Conservation (phyloP, 768 basidiomycete species). For the Tulasnella sp. region DNA sequence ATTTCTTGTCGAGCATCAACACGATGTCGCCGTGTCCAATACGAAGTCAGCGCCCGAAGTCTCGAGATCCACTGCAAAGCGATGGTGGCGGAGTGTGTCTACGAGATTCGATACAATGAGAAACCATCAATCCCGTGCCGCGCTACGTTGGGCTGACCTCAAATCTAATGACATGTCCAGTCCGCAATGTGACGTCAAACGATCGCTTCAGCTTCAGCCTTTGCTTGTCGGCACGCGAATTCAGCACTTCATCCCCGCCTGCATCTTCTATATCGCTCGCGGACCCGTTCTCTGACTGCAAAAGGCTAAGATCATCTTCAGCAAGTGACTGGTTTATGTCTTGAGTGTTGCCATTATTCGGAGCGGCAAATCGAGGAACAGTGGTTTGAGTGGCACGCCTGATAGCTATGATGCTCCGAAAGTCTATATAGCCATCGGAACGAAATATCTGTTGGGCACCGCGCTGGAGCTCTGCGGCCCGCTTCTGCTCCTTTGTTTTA, state of each 20-base stretch:
- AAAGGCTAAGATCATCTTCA: conserved; percentile 20
- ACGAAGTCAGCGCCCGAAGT: conserved; percentile 54
- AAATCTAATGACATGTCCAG: conserved; percentile 58
- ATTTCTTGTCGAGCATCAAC: conserved; percentile 71
- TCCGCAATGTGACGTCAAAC: conserved; percentile 65
- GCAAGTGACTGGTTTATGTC: neutral
- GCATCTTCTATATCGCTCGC: conserved; percentile 50
- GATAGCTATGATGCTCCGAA: conserved; percentile 56
- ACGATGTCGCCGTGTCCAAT: conserved; percentile 71
- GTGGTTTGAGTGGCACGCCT: conserved; percentile 46
- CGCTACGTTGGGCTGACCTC: conserved; percentile 43
- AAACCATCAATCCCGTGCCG: neutral
- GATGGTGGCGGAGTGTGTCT: conserved; percentile 55
- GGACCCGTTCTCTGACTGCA: conserved; percentile 28
- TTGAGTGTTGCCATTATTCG: conserved; percentile 1
- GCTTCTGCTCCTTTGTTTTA: conserved; percentile 4
- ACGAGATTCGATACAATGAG: neutral
- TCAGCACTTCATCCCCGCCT: conserved; percentile 47
- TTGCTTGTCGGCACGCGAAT: conserved; percentile 31
- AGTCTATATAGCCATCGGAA: conserved; percentile 58
- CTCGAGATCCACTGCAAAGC: conserved; percentile 80
- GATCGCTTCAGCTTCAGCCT: conserved; percentile 48
- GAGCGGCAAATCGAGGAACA: conserved; percentile 22
- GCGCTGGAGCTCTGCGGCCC: conserved; percentile 41
- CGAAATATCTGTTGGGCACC: conserved; percentile 52